phyloP scores from a whole-genome alignment of 805 yeast genomes.

The Wickerhamiella shivajii region DNA sequence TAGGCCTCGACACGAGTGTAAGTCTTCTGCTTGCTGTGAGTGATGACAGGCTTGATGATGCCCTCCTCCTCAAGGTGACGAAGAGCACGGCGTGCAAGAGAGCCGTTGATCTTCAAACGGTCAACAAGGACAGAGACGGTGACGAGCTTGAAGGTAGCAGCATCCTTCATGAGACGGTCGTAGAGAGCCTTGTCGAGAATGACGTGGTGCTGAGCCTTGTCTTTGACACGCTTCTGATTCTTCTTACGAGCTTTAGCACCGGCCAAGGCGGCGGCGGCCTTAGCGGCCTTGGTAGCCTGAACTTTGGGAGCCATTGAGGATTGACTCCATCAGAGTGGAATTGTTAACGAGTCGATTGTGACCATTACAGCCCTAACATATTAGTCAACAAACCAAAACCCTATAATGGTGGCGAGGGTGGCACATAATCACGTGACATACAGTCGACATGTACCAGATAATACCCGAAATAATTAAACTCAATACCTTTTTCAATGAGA shows the following conservation, averaged over 20 bases:
- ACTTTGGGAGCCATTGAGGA: conserved; percentile 99
- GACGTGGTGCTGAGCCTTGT: conserved; percentile 97
- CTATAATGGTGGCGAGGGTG: no score
- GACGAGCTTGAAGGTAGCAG: conserved; percentile 96
- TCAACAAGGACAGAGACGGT: conserved; percentile 97
- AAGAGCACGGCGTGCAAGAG: conserved; percentile 96
- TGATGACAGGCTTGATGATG: conserved; percentile 81
- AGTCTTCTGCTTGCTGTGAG: conserved; percentile 93
- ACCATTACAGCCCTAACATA: no score
- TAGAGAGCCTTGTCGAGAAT: conserved; percentile 94
- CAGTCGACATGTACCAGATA: no score
- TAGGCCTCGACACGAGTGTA: conserved; percentile 38
- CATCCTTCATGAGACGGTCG: conserved; percentile 99
- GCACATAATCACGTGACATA: no score
- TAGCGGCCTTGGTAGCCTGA: conserved; percentile 98
- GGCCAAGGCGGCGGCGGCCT: conserved; percentile 99
- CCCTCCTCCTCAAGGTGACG: conserved; percentile 92
- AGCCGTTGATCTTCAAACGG: conserved; percentile 98
- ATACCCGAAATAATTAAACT: no score
- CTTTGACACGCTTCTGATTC: conserved; percentile 99
- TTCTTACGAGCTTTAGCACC: conserved; percentile 99
- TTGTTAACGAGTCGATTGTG: no score
- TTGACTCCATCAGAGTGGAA: no score
- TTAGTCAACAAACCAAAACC: no score
- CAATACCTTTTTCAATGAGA: no score